Evolutionary conservation across 176 grass and related monocot species (phyloP).

Genomic region (Rhipidocladum racemiflorum): DNA sequence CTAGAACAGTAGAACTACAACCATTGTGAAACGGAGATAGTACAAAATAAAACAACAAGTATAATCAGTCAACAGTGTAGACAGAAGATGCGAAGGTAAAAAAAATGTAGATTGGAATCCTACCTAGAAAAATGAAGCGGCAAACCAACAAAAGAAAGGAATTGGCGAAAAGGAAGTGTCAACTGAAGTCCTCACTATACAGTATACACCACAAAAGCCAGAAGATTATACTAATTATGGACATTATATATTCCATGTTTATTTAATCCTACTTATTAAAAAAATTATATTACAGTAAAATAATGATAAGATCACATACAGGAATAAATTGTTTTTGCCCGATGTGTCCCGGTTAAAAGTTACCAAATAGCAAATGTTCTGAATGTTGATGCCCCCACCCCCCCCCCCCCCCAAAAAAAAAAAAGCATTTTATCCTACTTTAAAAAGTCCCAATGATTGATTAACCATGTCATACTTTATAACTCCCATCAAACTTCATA

Average conservation of each 20-base stretch:
- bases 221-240: neutral
- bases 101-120: neutral
- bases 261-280: neutral
- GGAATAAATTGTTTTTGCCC: neutral
- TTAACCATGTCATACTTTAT: neutral
- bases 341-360: neutral
- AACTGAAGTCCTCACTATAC: neutral
- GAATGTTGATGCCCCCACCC: neutral
- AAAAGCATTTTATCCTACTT: neutral
- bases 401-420: no score
- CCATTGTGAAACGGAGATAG: no score
- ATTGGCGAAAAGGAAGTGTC: neutral
- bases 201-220: neutral
- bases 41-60: no score
- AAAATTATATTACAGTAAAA: neutral
- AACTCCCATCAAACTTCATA: neutral
- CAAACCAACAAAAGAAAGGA: neutral
- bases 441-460: neutral
- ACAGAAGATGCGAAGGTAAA: neutral
- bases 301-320: neutral
- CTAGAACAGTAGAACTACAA: no score
- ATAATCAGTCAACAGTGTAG: neutral
- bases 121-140: neutral
- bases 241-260: neutral
- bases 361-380: neutral